Percentiles rank a stretch among this genome's conserved stretches.
Conservation (phyloP, 139 green algal genomes). For the Chlorella sp. region DNA sequence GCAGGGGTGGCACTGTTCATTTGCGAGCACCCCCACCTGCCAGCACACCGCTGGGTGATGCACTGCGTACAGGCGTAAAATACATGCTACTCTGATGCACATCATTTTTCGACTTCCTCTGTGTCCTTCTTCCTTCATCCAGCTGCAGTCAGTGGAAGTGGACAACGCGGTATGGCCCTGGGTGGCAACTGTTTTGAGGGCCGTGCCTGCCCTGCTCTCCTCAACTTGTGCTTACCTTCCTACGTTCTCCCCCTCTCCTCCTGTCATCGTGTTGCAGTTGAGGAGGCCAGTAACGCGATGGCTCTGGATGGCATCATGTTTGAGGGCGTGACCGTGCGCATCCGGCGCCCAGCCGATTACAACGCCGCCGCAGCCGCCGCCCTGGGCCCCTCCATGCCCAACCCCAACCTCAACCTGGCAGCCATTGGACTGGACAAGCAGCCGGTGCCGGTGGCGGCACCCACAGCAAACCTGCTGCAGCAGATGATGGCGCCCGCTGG, state of each 20-base stretch:
- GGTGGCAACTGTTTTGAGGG: too few relatives aligned
- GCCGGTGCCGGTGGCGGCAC: background rate
- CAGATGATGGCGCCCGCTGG: background rate
- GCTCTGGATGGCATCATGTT: conserved; percentile 95
- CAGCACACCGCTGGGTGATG: background rate
- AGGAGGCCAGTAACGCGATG: conserved; percentile 86
- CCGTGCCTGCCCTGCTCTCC: too few relatives aligned
- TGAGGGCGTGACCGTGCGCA: conserved; percentile 91
- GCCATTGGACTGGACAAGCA: conserved; percentile 86
- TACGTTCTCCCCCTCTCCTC: background rate
- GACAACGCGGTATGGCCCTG: too few relatives aligned
- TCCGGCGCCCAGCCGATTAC: conserved; percentile 98
- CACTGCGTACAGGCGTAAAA: background rate
- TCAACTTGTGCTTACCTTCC: background rate
- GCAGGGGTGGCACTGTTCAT: background rate
- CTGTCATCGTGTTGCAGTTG: conserved; percentile 54
- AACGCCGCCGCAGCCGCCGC: conserved; percentile 84
- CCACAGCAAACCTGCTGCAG: background rate
- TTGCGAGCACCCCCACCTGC: background rate
- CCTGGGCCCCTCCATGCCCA: conserved; percentile 86
- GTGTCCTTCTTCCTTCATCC: too few relatives aligned
- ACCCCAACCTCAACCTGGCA: conserved; percentile 92
- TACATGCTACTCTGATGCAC: too few relatives aligned
- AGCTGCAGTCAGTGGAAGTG: too few relatives aligned
- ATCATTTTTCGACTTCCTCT: too few relatives aligned